A percentile compares a stretch with the other conserved stretches of the same genome.
Conservation (phyloP, 78 protist species). For the Diacronema lutheri region DNA sequence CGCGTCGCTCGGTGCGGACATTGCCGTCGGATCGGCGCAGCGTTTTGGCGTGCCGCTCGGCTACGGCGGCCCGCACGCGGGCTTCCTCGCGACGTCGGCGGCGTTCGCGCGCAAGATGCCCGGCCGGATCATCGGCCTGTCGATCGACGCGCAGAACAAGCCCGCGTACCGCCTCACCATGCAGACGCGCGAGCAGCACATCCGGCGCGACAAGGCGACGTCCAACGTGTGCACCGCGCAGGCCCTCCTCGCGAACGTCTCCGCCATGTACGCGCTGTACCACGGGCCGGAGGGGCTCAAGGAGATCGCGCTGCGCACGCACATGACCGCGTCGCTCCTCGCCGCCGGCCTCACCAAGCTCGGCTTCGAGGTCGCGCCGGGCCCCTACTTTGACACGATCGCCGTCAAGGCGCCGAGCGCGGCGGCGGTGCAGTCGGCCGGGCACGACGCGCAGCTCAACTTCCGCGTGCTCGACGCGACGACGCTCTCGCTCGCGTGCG, state of each 20-base stretch:
- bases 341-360: constrained; percentile 56
- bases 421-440: constrained; percentile 39
- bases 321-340: constrained; percentile 52
- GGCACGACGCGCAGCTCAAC: constrained; percentile 56
- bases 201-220: constrained; percentile 80
- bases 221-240: constrained; percentile 98
- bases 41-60: constrained; percentile 97
- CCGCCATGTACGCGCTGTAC: constrained; percentile 93
- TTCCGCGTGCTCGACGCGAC: constrained; percentile 57
- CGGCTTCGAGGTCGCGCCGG: constrained; percentile 32
- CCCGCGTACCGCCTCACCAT: constrained; percentile 91
- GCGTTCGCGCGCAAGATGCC: constrained; percentile 78
- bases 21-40: constrained; percentile 85
- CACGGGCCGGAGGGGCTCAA: constrained; percentile 96
- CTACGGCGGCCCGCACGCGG: constrained; percentile 97
- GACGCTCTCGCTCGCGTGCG: neutral
- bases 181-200: constrained; percentile 99
- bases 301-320: constrained; percentile 78
- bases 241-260: constrained; percentile 91
- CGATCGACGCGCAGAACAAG: constrained; percentile 38
- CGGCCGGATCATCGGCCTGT: constrained; percentile 94
- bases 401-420: constrained; percentile 3
- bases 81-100: constrained; percentile 78
- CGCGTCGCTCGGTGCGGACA: constrained; percentile 86
- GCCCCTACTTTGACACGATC: constrained; percentile 52